Evolutionary conservation across 2,329 filamentous ascomycete species (phyloP), one percentile per base, ranked within the genome.

Genomic region (Beauveria rudraprayagi): DNA sequence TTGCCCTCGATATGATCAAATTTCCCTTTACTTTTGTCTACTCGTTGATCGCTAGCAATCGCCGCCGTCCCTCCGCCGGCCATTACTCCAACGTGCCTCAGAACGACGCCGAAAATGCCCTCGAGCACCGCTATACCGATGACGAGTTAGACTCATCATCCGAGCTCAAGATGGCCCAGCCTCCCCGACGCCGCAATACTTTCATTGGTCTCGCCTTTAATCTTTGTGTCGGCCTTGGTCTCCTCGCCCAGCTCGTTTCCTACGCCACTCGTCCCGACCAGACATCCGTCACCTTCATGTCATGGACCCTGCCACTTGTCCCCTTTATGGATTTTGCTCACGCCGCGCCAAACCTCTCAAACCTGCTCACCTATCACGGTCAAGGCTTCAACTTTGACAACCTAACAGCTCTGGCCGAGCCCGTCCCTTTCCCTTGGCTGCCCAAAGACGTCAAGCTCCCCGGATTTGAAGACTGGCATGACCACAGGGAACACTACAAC

Each of bases 321-420:
- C 73, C 73, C 0, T 70, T 74, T 37, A 66, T 74, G 22, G 72
- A 75, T 54, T 68, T 73, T 52, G 61, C 64, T 4, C 57, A 67
- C 7, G 69, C 71, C 0, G 67, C 68, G 1, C 69, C 70, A 0
- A 66, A 60, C 8, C 64, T 75, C 0, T 60, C 64, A 7, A 64
- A 62, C 28, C 60, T 75, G 5, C 52, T 65, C 1, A 65, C 69
- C 2, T 59, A 67, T 4, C 66, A 66, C 5, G 58, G 62, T 2
- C 59, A 63, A 1, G 65, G 68, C 2, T 68, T 70, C 24, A 63
- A 56, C n/a, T 47, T 46, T 11, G 71, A 72, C 17, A 69, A 71
- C 10, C 26, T 37, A 4, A 70, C 73, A 3, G 69, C 73, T 1
- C 63, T 75, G 17, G 56, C 52, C 30, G 52, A 67, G 1, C 61